phyloP scores from a whole-genome alignment of 106 monocot species.

The Narthecium ossifragum region DNA sequence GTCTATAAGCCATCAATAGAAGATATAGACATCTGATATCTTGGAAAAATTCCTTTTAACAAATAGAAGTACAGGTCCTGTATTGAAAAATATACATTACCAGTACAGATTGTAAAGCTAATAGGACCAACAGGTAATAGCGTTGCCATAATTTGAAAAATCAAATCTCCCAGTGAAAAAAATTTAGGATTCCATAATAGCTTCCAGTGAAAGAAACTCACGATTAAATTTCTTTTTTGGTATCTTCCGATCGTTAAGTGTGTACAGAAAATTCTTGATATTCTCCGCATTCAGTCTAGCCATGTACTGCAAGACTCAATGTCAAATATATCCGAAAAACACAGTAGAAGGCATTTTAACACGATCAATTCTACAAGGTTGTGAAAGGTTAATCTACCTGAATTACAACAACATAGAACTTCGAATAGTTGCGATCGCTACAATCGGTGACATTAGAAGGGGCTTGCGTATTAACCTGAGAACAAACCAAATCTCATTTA shows the following conservation, averaged over 20 bases:
- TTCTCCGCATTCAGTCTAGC: conserved; percentile 88
- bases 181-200: background rate
- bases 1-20: too few relatives aligned
- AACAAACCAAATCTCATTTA: too few relatives aligned
- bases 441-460: conserved; percentile 63
- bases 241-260: conserved; percentile 70
- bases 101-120: background rate
- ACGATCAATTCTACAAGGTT: too few relatives aligned
- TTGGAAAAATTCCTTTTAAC: background rate
- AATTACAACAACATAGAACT: conserved; percentile 85
- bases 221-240: conserved; percentile 96
- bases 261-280: conserved; percentile 85
- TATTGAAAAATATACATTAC: background rate
- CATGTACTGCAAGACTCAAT: conserved; percentile 67
- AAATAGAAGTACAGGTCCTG: background rate
- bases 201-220: conserved; percentile 27
- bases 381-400: conserved; percentile 42
- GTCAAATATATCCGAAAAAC: too few relatives aligned
- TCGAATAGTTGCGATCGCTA: conserved; percentile 81
- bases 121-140: background rate
- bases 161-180: background rate
- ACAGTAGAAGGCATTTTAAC: too few relatives aligned
- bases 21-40: too few relatives aligned
- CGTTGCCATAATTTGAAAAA: background rate
- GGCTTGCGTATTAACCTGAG: conserved; percentile 95